These are phyloP conservation scores for Tolypocladium nubicola DNA, from an alignment of 2,329 filamentous ascomycete genomes.

Conservation along the genomic window DNA sequence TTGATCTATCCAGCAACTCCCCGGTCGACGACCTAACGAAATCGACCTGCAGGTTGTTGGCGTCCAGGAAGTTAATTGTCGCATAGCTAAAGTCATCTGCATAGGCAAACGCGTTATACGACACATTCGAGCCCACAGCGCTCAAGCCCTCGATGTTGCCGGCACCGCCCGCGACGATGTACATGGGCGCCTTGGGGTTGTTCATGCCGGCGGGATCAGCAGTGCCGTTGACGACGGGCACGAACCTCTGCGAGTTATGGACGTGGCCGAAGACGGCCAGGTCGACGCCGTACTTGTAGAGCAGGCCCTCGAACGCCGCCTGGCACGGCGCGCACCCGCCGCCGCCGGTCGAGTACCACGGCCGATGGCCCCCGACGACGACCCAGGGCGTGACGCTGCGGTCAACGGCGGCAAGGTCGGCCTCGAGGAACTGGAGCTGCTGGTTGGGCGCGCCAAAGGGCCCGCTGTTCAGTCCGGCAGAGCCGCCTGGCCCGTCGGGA, in stretches of 20 bases:
- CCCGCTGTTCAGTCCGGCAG: conserved; percentile 27
- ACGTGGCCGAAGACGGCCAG: conserved; percentile 46
- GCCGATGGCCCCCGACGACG: conserved; percentile 26
- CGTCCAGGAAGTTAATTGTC: conserved; percentile 33
- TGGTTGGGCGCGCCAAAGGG: conserved; percentile 38
- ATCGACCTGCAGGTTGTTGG: conserved; percentile 34
- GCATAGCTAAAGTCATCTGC: conserved; percentile 42
- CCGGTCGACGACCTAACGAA: conserved; percentile 40
- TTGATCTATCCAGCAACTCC: conserved; percentile 33
- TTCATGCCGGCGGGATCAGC: conserved; percentile 25
- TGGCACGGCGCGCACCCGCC: conserved; percentile 34
- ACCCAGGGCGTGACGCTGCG: conserved; percentile 39
- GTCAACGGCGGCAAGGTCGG: conserved; percentile 46
- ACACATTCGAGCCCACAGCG: conserved; percentile 26
- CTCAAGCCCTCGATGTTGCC: conserved; percentile 45
- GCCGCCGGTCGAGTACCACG: conserved; percentile 33
- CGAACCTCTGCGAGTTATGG: conserved; percentile 46
- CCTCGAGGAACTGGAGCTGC: conserved; percentile 43
- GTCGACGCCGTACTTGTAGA: conserved; percentile 48
- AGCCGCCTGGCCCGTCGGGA: conserved; percentile 12
- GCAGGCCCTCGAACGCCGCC: conserved; percentile 38
- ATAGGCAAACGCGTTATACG: conserved; percentile 37
- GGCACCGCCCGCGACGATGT: conserved; percentile 40
- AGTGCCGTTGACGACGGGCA: conserved; percentile 24
- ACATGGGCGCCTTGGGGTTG: conserved; percentile 19